Evolutionary conservation across 192 early-diverging fungal species (phyloP).

Genomic region (Backusella luteola): DNA sequence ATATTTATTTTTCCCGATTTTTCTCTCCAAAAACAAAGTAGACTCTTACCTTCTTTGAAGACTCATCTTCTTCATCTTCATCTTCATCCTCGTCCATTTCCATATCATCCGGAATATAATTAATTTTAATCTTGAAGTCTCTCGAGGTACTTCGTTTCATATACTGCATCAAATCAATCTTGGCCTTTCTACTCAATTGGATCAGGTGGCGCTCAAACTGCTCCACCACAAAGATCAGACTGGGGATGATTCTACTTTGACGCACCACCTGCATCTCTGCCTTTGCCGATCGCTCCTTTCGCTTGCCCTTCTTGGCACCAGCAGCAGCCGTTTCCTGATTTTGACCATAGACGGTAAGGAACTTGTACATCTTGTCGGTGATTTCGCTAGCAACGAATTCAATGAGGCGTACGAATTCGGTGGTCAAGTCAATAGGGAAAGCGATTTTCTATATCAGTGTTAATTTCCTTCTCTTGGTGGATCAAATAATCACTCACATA

Average conservation of each 20-base stretch:
- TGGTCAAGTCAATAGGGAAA: conserved; percentile 24
- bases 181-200: conserved; percentile 66
- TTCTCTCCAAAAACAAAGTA: not conserved
- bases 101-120: conserved; percentile 22
- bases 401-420: conserved; percentile 46
- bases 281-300: conserved; percentile 26
- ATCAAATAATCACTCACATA: conserved; percentile 26
- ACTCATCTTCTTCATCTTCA: not conserved
- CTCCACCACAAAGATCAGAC: conserved; percentile 71
- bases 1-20: not conserved
- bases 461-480: too few species aligned
- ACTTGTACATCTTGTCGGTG: conserved; percentile 52
- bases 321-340: conserved; percentile 18
- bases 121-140: conserved; percentile 72
- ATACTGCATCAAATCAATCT: conserved; percentile 69
- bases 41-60: not conserved
- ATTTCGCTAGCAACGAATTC: conserved; percentile 43
- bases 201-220: conserved; percentile 75
- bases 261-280: conserved; percentile 60
- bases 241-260: conserved; percentile 73
- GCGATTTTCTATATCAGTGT: conserved; percentile 18
- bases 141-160: conserved; percentile 76
- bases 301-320: conserved; percentile 27
- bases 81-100: not conserved
- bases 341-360: conserved; percentile 38